Evolutionary conservation across 331 rosid species (phyloP), one percentile per base, ranked within the genome.

Genomic region (Telfairia occidentalis): DNA sequence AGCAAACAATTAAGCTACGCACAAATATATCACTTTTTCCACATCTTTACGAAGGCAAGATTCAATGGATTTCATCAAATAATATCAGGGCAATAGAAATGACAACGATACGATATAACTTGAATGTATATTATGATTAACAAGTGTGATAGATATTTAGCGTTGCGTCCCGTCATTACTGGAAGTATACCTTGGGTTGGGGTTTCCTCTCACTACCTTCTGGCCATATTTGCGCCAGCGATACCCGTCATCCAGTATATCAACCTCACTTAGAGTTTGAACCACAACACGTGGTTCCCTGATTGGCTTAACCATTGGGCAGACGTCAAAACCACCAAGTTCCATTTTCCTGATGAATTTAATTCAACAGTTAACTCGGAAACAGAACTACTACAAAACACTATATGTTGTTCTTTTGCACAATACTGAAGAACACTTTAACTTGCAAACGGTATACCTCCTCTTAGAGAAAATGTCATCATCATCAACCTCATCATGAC

Each of bases 201-300:
- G 98, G 84, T 95, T 95, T 76, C 97, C 98, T 83, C 98, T 88
- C 79, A 95, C 98, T 76, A 95, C 97, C 83, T 95, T 95, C 84
- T 95, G 98, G 60, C 98, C 98, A 80, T 95, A 95, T 84, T 95
- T 95, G 50, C 98, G 92, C 98, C 98, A 95, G 83, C 98, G 98
- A 79, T 95, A 95, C 65, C 98, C 98, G 75, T 95, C 98, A 82
- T 95, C 98, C 84, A 95, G 86, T 80, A 95, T 95, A 81, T 95
- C 98, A 73, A 95, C 96, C 87, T 95, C 99, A 72, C 99, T 95
- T 82, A 88, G 78, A 35, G 99, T 95, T 82, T 95, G 99, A 63
- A 95, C 99, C 76, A 95, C 97, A 34, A 92, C 99, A 35, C 99
- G 93, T 29, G 99, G 97, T 82, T 95, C 99, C 63, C 96, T 85